A percentile compares a stretch with the other conserved stretches of the same genome.
phyloP scores from a whole-genome alignment of 208 protist genomes.

The Acanthamoeba healyi region DNA sequence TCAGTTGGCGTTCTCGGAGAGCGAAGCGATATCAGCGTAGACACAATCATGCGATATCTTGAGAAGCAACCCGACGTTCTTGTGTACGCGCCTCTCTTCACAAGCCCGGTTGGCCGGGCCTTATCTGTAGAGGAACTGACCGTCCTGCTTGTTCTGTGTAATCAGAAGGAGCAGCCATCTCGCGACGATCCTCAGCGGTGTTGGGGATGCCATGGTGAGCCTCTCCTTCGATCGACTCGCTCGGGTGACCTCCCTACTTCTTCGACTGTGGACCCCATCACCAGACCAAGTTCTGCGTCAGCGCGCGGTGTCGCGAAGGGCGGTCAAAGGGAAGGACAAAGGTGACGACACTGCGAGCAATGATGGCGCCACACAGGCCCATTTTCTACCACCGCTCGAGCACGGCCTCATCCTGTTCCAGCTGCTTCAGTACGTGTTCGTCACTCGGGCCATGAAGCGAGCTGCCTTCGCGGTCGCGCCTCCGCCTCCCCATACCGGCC shows the following conservation, averaged over 20 bases:
- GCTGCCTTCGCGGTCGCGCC: background rate
- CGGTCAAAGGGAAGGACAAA: background rate
- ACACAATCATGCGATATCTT: background rate
- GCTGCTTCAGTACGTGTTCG: background rate
- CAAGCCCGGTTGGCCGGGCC: background rate
- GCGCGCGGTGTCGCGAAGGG: background rate
- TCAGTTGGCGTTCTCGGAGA: background rate
- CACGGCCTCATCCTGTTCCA: background rate
- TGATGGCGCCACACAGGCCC: background rate
- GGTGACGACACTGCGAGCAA: background rate
- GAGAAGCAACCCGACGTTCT: background rate
- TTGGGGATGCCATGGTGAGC: slow-evolving; percentile 22
- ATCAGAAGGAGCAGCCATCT: slow-evolving; percentile 22
- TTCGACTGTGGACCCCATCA: background rate
- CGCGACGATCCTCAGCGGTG: background rate
- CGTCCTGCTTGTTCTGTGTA: background rate
- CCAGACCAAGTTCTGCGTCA: background rate
- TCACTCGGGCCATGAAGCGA: slow-evolving; percentile 11
- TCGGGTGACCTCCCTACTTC: background rate
- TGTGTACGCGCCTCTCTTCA: background rate
- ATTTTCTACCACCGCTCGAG: background rate
- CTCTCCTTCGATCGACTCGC: background rate
- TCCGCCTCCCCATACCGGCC: no score
- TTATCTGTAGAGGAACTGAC: background rate
- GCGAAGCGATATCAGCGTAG: background rate